Evolutionary conservation across 1,139 yeast genomes (phyloP).

Genomic region (Magnusiomyces sp.): DNA sequence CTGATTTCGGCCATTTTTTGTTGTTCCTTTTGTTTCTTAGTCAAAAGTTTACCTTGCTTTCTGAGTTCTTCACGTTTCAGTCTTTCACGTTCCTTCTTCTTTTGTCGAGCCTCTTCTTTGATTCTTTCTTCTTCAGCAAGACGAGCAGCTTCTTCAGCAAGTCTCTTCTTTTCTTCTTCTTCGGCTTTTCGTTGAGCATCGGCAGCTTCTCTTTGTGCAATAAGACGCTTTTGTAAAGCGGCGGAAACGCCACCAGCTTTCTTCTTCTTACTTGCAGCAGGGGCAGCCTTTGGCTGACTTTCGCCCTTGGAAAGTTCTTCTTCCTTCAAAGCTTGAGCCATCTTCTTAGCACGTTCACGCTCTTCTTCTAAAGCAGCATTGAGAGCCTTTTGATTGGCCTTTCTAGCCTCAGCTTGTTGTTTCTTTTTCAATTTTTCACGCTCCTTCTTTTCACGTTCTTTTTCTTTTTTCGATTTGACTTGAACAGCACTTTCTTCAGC

Average conservation of each 20-base stretch:
- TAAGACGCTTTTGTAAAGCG: slow-evolving; percentile 66
- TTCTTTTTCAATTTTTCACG: slow-evolving; percentile 86
- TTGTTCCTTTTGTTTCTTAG: slow-evolving; percentile 94
- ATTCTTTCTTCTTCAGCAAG: slow-evolving; percentile 48
- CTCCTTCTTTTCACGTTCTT: slow-evolving; percentile 96
- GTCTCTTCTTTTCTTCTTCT: slow-evolving; percentile 63
- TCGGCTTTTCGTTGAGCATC: slow-evolving; percentile 77
- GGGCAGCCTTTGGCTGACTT: slow-evolving; percentile 14
- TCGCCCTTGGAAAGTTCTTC: slow-evolving; percentile 19
- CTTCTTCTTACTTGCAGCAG: slow-evolving; percentile 31
- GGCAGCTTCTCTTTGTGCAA: slow-evolving; percentile 74
- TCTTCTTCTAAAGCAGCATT: slow-evolving; percentile 40
- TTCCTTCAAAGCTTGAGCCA: slow-evolving; percentile 35
- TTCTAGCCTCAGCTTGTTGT: slow-evolving; percentile 82
- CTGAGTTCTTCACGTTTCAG: slow-evolving; percentile 84
- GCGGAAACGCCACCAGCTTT: slow-evolving; percentile 32
- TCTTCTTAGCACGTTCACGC: slow-evolving; percentile 22
- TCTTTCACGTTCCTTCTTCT: slow-evolving; percentile 64
- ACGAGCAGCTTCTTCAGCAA: slow-evolving; percentile 50
- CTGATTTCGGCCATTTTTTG: slow-evolving; percentile 81
- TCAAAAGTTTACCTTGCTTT: slow-evolving; percentile 75
- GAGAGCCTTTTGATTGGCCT: slow-evolving; percentile 64
- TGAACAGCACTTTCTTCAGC: slow-evolving; percentile 46
- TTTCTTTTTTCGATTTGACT: slow-evolving; percentile 88
- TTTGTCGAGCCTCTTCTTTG: slow-evolving; percentile 59